Percentiles rank a stretch among this genome's conserved stretches.
phyloP scores from a whole-genome alignment of 352 stramenopile species.

The Globisporangium paddicum region DNA sequence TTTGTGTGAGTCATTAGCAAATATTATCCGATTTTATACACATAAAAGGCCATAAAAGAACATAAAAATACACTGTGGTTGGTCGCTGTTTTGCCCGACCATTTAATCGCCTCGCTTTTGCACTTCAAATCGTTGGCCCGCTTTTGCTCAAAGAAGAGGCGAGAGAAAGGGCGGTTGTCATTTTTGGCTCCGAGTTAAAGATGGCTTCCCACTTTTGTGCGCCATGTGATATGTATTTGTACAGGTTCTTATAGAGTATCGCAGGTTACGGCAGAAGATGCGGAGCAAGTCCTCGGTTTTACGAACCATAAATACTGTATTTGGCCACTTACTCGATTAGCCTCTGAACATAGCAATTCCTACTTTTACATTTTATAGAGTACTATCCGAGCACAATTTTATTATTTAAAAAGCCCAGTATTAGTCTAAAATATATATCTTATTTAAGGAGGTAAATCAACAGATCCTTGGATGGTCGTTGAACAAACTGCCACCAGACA shows the following conservation, averaged over 20 bases:
- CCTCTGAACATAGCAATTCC: background rate
- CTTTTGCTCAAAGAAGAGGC: too few species aligned
- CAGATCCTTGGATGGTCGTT: background rate
- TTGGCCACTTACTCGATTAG: slow-evolving; percentile 4
- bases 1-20: background rate
- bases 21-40: background rate
- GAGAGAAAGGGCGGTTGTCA: background rate
- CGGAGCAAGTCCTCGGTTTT: slow-evolving; percentile 5
- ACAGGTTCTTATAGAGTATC: background rate
- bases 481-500: slow-evolving; percentile 3
- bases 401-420: background rate
- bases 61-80: background rate
- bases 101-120: background rate
- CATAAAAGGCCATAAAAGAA: background rate
- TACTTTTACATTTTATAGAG: background rate
- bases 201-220: background rate
- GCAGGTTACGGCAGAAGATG: slow-evolving; percentile 5
- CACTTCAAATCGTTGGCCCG: background rate
- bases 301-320: slow-evolving; percentile 1
- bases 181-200: background rate
- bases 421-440: background rate
- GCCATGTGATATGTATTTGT: background rate
- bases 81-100: background rate
- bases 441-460: background rate
- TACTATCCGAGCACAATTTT: background rate